Evolutionary conservation across 108 stramenopile genomes (phyloP), one percentile per base, ranked within the genome.

Genomic region (Stephanodiscus minutulus): DNA sequence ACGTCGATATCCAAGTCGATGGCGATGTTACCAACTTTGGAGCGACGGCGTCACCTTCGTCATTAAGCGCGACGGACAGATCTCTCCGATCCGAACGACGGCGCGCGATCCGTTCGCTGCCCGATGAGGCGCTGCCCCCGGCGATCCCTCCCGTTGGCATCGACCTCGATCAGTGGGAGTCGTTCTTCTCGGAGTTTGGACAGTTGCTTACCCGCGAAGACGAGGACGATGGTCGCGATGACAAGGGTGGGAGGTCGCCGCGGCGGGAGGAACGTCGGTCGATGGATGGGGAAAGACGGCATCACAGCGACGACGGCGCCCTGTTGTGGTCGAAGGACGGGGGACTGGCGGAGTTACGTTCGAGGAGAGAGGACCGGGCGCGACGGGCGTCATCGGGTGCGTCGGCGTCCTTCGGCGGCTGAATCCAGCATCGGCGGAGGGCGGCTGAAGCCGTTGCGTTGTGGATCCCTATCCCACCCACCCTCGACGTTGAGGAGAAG

Each of bases 101-200:
- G 8, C 44, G 25, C 37, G 31, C 63, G 3, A 22, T 73, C 0
- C 64, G 58, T 28, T 18, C 64, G 7, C 44, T 74, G 31, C 33
- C 64, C 9, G 20, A 64, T 24, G 68, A 76, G 21, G 20, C 29
- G 48, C 57, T 76, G 25, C 62, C 75, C 15, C 68, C 75, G 18
- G 60, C 64, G 15, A 20, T 61, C 12, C 62, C 76, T 8, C 76
- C 76, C 11, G 54, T 50, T 6, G 64, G 68, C n/a, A 63, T 77
- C 22, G 64, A 77, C 37, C 20, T 31, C 17, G 59, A 49, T 65
- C 46, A 64, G 37, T 77, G 76, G 76, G 41, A 65, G 46, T 64
- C 69, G 28, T 77, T 62, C 56, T 77, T 70, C 28, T 50, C 47
- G 36, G 76, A 77, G 46, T 77, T 77, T 66, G 76, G 76, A 28